phyloP scores from a whole-genome alignment of 2,329 filamentous ascomycete species.

The Grosmannia serpens region DNA sequence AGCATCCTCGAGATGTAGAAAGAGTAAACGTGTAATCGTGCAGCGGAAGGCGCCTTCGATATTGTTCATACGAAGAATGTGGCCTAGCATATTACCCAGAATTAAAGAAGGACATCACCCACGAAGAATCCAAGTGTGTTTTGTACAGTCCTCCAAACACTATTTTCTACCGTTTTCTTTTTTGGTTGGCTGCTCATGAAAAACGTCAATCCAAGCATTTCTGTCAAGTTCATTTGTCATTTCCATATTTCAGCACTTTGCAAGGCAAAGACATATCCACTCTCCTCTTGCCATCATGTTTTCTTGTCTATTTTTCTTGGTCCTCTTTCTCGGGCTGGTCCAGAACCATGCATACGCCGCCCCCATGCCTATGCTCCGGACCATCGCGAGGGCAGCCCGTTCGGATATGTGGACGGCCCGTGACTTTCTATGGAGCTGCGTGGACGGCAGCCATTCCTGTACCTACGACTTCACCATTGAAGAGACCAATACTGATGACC shows the following conservation, averaged over 20 bases:
- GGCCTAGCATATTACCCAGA: not conserved
- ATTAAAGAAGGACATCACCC: not conserved
- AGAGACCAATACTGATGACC: not conserved
- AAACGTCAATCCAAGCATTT: not conserved
- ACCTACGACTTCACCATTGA: constrained; percentile 11
- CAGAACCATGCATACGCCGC: not conserved
- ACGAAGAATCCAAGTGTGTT: not conserved
- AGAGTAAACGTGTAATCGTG: no score
- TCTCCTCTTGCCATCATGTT: constrained; percentile 8
- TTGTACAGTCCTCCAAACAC: not conserved
- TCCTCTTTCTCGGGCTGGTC: constrained; percentile 4
- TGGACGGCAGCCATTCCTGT: constrained; percentile 7
- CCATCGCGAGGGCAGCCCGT: not conserved
- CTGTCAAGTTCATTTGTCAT: not conserved
- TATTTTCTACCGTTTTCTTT: not conserved
- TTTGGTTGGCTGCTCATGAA: not conserved
- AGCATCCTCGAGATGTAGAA: no score
- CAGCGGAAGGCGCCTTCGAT: no score
- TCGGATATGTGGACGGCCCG: constrained; percentile 6
- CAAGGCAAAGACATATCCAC: not conserved
- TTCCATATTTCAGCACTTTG: not conserved
- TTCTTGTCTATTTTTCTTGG: not conserved
- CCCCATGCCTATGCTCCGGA: not conserved
- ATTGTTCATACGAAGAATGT: not conserved
- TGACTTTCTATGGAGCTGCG: constrained; percentile 11